phyloP scores from a whole-genome alignment of 257 asterid species.

The Solanum chiquidenum region DNA sequence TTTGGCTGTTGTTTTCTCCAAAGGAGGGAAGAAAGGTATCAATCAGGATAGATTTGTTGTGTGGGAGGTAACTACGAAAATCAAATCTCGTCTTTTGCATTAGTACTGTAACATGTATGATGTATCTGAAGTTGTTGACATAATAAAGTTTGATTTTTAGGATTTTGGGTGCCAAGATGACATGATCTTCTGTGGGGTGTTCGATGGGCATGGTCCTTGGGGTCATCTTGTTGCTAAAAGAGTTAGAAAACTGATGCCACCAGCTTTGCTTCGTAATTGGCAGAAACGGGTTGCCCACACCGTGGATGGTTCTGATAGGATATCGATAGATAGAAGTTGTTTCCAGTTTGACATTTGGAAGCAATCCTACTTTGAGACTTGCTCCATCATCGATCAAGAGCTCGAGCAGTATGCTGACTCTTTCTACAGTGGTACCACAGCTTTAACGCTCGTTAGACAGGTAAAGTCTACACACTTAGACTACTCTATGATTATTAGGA shows the following conservation, averaged over 20 bases:
- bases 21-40: slow-evolving; percentile 54
- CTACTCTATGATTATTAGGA: neutral
- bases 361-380: slow-evolving; percentile 44
- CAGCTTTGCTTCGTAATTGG: slow-evolving; percentile 50
- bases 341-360: slow-evolving; percentile 48
- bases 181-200: slow-evolving; percentile 64
- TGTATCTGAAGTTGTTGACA: neutral
- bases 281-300: slow-evolving; percentile 42
- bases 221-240: slow-evolving; percentile 59
- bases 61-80: slow-evolving; percentile 46
- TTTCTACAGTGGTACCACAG: slow-evolving; percentile 64
- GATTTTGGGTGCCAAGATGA: slow-evolving; percentile 74
- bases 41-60: slow-evolving; percentile 60
- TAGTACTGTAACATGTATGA: neutral
- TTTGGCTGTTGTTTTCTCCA: slow-evolving; percentile 35
- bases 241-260: slow-evolving; percentile 50
- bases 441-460: slow-evolving; percentile 56
- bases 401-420: slow-evolving; percentile 46
- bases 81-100: neutral
- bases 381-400: slow-evolving; percentile 55
- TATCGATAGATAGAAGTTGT: neutral
- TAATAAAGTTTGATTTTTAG: slow-evolving; percentile 11
- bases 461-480: slow-evolving; percentile 9
- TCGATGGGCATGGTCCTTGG: slow-evolving; percentile 88
- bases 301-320: slow-evolving; percentile 8